phyloP scores from a whole-genome alignment of 1,284 basidiomycete genomes.

The Fistulinella cinereoalba region DNA sequence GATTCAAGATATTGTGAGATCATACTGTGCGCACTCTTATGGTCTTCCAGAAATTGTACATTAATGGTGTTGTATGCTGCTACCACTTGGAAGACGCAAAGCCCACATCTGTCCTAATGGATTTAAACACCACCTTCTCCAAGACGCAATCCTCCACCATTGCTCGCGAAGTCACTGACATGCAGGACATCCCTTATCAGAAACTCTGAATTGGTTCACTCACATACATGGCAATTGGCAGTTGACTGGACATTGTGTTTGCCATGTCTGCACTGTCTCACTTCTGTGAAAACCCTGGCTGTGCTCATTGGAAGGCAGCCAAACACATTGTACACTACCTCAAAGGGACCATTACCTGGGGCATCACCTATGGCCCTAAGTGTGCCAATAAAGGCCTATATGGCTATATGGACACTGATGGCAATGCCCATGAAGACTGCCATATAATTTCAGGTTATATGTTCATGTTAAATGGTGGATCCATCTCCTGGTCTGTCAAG shows the following conservation, averaged over 20 bases:
- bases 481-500: not conserved
- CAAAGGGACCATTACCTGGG: too few species aligned
- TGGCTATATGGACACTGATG: not conserved
- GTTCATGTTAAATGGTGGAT: not conserved
- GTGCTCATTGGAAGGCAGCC: not conserved
- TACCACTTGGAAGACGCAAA: not conserved
- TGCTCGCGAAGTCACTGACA: not conserved
- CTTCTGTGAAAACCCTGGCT: not conserved
- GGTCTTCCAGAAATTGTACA: not conserved
- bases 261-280: not conserved
- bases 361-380: too few species aligned
- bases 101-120: not conserved
- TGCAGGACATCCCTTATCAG: not conserved
- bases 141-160: rapidly evolving
- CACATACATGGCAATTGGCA: not conserved
- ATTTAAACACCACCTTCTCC: not conserved
- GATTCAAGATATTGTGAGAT: not conserved
- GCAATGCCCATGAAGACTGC: not conserved
- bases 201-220: not conserved
- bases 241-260: not conserved
- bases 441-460: not conserved
- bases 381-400: too few species aligned
- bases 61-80: not conserved
- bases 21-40: not conserved
- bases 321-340: not conserved